These are phyloP conservation scores for Begonia masoniana DNA, from an alignment of 306 rosid species.

Conservation along the genomic window DNA sequence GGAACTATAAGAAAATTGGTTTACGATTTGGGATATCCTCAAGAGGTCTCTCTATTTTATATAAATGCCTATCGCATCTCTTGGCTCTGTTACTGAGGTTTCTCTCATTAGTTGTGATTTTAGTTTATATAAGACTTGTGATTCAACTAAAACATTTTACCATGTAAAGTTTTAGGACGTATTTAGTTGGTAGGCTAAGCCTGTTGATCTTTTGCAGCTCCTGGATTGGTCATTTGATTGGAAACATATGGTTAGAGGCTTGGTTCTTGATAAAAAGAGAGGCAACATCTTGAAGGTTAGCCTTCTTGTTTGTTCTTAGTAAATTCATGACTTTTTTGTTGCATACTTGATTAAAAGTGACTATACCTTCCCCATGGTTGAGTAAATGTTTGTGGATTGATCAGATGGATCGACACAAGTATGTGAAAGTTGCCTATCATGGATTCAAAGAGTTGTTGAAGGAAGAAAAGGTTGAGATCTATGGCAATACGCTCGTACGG, in stretches of 20 bases:
- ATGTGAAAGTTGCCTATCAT: conserved; percentile 96
- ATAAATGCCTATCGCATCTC: too few species aligned
- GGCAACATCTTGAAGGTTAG: conserved; percentile 95
- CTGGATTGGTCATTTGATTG: conserved; percentile 78
- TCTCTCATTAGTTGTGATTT: too few species aligned
- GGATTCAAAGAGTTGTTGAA: conserved; percentile 85
- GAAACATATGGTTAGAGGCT: conserved; percentile 98
- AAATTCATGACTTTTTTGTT: background rate
- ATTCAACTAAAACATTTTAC: background rate
- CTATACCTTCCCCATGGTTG: background rate
- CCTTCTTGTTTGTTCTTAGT: conserved; percentile 2
- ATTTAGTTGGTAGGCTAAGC: conserved; percentile 15
- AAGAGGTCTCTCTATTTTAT: conserved; percentile 44
- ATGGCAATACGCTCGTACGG: conserved; percentile 74
- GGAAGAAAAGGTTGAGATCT: conserved; percentile 83
- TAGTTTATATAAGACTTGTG: too few species aligned
- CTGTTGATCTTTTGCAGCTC: conserved; percentile 38
- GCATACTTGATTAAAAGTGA: conserved; percentile 3
- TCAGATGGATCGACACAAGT: conserved; percentile 99
- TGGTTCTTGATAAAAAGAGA: conserved; percentile 94
- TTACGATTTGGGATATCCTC: conserved; percentile 70
- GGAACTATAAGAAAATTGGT: conserved; percentile 89
- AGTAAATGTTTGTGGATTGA: conserved; percentile 9
- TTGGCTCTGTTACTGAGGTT: too few species aligned
- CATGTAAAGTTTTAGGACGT: conserved; percentile 1